Evolutionary conservation across 2,329 filamentous ascomycete species (phyloP).

Genomic region (Clathrospora elynae): DNA sequence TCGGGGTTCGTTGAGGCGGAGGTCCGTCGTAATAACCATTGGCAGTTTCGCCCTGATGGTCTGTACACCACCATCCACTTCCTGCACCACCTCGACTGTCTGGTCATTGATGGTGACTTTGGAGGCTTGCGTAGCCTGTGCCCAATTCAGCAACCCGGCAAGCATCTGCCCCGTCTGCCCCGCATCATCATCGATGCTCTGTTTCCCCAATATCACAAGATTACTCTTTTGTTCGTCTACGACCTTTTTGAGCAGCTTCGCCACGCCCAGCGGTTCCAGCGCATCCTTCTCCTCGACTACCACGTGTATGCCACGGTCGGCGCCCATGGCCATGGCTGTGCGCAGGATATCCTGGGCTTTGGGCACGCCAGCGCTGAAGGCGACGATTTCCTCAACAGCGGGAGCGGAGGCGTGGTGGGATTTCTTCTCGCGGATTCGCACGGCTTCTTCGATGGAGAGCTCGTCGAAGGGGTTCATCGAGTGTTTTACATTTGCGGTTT

Average conservation of each 20-base stretch:
- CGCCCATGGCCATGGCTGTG: slow-evolving; percentile 98
- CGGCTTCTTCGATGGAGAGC: slow-evolving; percentile 93
- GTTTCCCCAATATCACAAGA: slow-evolving; percentile 92
- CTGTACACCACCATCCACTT: slow-evolving; percentile 95
- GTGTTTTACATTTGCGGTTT: slow-evolving; percentile 92
- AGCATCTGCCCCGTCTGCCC: slow-evolving; percentile 98
- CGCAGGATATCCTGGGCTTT: slow-evolving; percentile 89
- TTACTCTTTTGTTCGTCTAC: slow-evolving; percentile 87
- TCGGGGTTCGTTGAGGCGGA: slow-evolving; percentile 90
- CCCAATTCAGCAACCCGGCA: slow-evolving; percentile 87
- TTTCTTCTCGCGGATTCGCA: slow-evolving; percentile 85
- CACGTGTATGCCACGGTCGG: slow-evolving; percentile 88
- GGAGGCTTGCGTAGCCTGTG: slow-evolving; percentile 91
- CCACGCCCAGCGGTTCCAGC: slow-evolving; percentile 87
- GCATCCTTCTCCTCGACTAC: slow-evolving; percentile 64
- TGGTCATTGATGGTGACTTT: slow-evolving; percentile 78
- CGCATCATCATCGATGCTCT: slow-evolving; percentile 96
- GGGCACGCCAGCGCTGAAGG: slow-evolving; percentile 82
- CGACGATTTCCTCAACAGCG: slow-evolving; percentile 83
- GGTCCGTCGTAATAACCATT: slow-evolving; percentile 92
- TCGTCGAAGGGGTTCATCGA: slow-evolving; percentile 99
- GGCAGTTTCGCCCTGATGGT: slow-evolving; percentile 84
- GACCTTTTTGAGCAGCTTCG: slow-evolving; percentile 81
- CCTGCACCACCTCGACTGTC: slow-evolving; percentile 76
- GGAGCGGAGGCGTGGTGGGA: slow-evolving; percentile 49